Base-by-base conservation (phyloP, 2,329 filamentous ascomycete species). In the Cyphellophora europaea region DNA sequence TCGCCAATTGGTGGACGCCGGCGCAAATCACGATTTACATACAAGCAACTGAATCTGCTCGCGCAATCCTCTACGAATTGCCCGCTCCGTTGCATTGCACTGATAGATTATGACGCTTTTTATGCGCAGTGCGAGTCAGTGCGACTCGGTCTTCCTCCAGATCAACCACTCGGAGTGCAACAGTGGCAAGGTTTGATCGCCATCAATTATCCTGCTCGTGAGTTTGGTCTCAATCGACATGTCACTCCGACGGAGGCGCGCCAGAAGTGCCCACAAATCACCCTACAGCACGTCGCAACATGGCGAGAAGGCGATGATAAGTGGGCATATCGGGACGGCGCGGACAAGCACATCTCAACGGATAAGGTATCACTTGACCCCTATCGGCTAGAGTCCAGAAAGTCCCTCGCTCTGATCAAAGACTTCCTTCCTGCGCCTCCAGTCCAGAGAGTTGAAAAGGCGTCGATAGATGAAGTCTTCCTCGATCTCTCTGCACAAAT, bases 51-150 rank as follows among this genome's bases (percentile, higher is more conserved):
- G 11, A 69, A 75, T 19, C 79, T 88, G 45, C 73, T 96, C 38
- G 74, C 79, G 5, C 71, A 77, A 6, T 86, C 73, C 47, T 77
- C 75, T 19, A 69, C 79, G 0, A 75, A 77, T 6, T 86, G 77
- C 33, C 89, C 89, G 1, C 69, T 98, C 21, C 79, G 91, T 30
- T 82, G 93, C 17, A 77, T 95, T 48, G 85, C 86, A 5, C 88
- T 95, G 57, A 77, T 96, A 44, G 91, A 98, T 53, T 77, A 98
- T 40, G 91, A 98, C 72, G 89, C 89, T 25, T 98, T 98, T 61
- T 98, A 98, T 57, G 82, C 83, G 3, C 91, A 98, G 65, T 95
- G 87, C 55, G 91, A 98, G 62, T 93, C 88, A 72, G 78, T 94
- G 6, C 77, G 91, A 5, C 69, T 96, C 29, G 79, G 78, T 10